Conservation (phyloP, 1,284 basidiomycete species). For the Apiotrichum montevideense region DNA sequence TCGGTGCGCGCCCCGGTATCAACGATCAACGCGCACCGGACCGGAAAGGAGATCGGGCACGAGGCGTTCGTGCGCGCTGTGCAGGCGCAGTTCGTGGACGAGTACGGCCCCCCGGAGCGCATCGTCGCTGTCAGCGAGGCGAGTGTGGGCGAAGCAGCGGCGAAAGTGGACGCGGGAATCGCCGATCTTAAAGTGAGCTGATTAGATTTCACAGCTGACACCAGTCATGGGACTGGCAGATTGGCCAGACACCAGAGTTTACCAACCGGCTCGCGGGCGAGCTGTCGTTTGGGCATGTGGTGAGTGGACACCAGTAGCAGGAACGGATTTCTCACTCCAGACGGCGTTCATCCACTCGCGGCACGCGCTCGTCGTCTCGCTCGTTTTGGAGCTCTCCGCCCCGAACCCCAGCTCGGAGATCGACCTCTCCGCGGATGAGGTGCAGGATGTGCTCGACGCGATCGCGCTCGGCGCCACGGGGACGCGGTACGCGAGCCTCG, state of each 20-base stretch:
- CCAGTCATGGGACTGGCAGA: slow-evolving; percentile 88
- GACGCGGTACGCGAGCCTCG: slow-evolving; percentile 42
- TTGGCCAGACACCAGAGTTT: slow-evolving; percentile 92
- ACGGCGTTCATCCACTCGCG: slow-evolving; percentile 45
- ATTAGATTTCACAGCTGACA: background rate
- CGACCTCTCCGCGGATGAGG: background rate
- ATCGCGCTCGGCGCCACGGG: slow-evolving; percentile 37
- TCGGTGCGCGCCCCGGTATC: slow-evolving; percentile 84
- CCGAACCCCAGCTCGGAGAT: too few relatives aligned
- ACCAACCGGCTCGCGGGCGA: slow-evolving; percentile 45
- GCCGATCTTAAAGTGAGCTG: slow-evolving; percentile 49
- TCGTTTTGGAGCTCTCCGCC: slow-evolving; percentile 24
- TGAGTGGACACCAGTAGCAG: slow-evolving; percentile 41
- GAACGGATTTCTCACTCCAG: slow-evolving; percentile 25
- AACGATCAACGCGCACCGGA: slow-evolving; percentile 61
- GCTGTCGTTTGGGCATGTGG: slow-evolving; percentile 29
- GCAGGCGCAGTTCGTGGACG: slow-evolving; percentile 60
- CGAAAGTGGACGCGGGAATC: slow-evolving; percentile 58
- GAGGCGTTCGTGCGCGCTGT: slow-evolving; percentile 66
- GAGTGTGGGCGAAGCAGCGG: slow-evolving; percentile 49
- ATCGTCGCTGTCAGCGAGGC: slow-evolving; percentile 50
- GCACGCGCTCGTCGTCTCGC: slow-evolving; percentile 48
- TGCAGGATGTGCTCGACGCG: slow-evolving; percentile 30
- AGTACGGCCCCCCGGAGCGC: slow-evolving; percentile 53
- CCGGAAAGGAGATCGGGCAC: slow-evolving; percentile 53